Evolutionary conservation across 352 stramenopile genomes (phyloP), one percentile per base, ranked within the genome.

Genomic region (Phytopythium delawarense): DNA sequence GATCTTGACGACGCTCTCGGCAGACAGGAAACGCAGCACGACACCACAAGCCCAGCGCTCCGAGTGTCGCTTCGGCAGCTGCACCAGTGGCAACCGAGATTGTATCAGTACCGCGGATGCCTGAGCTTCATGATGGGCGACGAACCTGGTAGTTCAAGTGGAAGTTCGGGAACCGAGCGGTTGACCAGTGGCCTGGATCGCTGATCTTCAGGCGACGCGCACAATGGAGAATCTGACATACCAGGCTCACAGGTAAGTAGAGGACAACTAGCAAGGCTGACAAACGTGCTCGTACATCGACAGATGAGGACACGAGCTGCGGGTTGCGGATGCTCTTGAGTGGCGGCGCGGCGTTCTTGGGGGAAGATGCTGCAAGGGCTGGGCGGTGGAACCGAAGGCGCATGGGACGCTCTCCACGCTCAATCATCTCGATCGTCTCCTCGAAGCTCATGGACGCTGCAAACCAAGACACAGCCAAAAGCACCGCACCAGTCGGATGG

Each of bases 101-200:
- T 49, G n/a, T 34, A 28, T 25, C 39, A 92, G 59, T 18, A 23
- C 71, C 74, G 46, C 83, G 61, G 5, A 78, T 70, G 78, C 81
- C 91, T 49, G 78, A 65, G 46, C 91, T 79, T 9, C 79, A 77
- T 40, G 79, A 62, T 4, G 69, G 74, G 60, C 81, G 82, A 1
- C 82, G 79, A 60, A 91, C 86, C 68, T 91, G 81, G 51, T 93
- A 95, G 46, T 89, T 84, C 23, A 93, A 53, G 18, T 84, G 64
- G 49, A 79, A 85, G 23, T 79, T 73, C 13, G 81, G 83, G 20
- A 93, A 79, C 8, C 76, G 72, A 37, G 84, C 58, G 2, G 72
- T 70, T 1, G 80, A 83, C 84, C 82, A 93, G 34, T 85, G 63
- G 0, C 82, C 84, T 13, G 86, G 82, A 20, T 88, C 79, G 16